Percentiles rank a stretch among this genome's conserved stretches.
Conservation (phyloP, 768 basidiomycete species). For the Mycena vitilis region DNA sequence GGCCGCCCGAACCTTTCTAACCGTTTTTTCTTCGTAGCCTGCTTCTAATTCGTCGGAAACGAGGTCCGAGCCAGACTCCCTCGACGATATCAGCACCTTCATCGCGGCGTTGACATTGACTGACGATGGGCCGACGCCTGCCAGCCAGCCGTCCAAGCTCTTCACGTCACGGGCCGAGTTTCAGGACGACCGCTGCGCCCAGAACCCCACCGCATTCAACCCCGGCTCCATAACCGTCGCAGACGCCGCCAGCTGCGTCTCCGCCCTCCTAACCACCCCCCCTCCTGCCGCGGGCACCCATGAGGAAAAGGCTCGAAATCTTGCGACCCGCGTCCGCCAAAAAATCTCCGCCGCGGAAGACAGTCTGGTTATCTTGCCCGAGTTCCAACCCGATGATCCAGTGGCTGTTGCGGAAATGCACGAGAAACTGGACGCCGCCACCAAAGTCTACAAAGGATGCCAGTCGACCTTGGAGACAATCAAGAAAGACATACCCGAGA, state of each 20-base stretch:
- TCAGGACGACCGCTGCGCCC: background rate
- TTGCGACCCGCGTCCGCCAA: background rate
- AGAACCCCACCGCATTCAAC: background rate
- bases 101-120: background rate
- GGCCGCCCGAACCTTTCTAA: too few relatives aligned
- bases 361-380: background rate
- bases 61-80: too few relatives aligned
- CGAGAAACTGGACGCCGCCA: background rate
- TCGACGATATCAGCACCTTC: too few relatives aligned
- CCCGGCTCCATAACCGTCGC: background rate
- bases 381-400: background rate
- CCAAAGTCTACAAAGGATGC: background rate
- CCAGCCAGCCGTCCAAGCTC: background rate
- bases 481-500: background rate
- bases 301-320: background rate
- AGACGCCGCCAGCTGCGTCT: background rate
- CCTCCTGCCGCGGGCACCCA: background rate
- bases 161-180: background rate
- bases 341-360: background rate
- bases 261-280: background rate
- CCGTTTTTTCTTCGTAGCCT: too few relatives aligned
- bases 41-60: too few relatives aligned
- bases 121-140: background rate
- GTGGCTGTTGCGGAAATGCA: background rate
- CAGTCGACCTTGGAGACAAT: background rate